phyloP scores from a whole-genome alignment of 257 asterid genomes.

The Solanum chilense region DNA sequence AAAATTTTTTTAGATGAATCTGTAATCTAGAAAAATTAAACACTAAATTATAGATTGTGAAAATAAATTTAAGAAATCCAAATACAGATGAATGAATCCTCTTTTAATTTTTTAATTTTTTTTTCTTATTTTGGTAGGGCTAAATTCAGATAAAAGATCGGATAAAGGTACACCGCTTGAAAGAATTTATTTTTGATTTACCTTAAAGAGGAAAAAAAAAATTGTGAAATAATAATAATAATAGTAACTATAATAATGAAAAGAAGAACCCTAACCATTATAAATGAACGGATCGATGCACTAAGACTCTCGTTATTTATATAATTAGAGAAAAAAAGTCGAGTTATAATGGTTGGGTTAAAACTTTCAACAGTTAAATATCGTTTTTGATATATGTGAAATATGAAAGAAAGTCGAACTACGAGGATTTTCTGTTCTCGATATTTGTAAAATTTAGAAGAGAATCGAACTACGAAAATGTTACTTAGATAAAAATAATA shows the following conservation, averaged over 20 bases:
- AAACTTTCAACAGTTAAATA: fast-evolving
- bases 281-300: background rate
- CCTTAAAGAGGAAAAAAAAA: background rate
- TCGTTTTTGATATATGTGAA: background rate
- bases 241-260: background rate
- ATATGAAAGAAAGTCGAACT: fast-evolving
- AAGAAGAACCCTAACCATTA: background rate
- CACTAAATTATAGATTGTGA: background rate
- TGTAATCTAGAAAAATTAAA: background rate
- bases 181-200: background rate
- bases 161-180: background rate
- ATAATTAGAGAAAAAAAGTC: background rate
- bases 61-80: background rate
- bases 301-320: background rate
- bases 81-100: background rate
- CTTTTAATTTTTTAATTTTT: background rate
- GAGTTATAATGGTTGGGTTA: fast-evolving
- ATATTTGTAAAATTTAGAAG: fast-evolving
- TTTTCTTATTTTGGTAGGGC: background rate
- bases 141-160: background rate
- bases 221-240: background rate
- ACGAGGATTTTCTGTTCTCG: fast-evolving
- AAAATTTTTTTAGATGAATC: background rate
- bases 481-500: background rate
- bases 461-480: fast-evolving